phyloP scores from a whole-genome alignment of 257 asterid genomes.

The Primulina eburnea region DNA sequence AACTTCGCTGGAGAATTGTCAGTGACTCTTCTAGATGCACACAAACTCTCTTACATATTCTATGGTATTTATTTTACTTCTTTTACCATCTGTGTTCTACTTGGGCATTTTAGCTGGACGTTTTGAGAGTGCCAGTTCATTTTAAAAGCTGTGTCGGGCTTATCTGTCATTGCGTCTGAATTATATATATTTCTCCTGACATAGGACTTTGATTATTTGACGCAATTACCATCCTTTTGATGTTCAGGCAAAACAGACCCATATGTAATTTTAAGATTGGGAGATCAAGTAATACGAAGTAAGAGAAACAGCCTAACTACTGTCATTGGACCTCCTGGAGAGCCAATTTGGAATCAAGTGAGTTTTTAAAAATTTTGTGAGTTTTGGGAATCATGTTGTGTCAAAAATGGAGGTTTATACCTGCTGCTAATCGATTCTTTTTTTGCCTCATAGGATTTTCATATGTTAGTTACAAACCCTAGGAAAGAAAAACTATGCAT shows the following conservation, averaged over 20 bases:
- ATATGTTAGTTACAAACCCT: constrained; percentile 84
- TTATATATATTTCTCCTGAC: background rate
- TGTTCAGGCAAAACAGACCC: constrained; percentile 96
- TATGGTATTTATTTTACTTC: constrained; percentile 57
- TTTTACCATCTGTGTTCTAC: constrained; percentile 4
- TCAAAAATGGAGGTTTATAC: constrained; percentile 17
- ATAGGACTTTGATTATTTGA: background rate
- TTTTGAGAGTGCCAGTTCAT: background rate
- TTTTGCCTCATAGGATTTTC: constrained; percentile 66
- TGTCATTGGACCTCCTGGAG: constrained; percentile 94
- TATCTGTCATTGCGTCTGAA: background rate
- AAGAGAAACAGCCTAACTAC: constrained; percentile 95
- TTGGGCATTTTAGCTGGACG: too few relatives aligned
- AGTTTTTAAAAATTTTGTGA: constrained; percentile 18
- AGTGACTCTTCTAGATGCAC: constrained; percentile 89
- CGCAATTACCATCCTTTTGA: constrained; percentile 15
- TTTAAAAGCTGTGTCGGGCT: background rate
- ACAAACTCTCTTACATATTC: constrained; percentile 73
- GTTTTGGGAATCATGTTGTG: constrained; percentile 6
- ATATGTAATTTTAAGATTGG: constrained; percentile 71
- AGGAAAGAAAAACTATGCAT: constrained; percentile 61
- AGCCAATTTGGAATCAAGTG: constrained; percentile 99
- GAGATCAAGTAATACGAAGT: constrained; percentile 91
- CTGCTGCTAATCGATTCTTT: constrained; percentile 14
- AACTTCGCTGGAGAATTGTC: constrained; percentile 90